Evolutionary conservation across 2,329 filamentous ascomycete species (phyloP).

Genomic region (Pseudogymnoascus sp.): DNA sequence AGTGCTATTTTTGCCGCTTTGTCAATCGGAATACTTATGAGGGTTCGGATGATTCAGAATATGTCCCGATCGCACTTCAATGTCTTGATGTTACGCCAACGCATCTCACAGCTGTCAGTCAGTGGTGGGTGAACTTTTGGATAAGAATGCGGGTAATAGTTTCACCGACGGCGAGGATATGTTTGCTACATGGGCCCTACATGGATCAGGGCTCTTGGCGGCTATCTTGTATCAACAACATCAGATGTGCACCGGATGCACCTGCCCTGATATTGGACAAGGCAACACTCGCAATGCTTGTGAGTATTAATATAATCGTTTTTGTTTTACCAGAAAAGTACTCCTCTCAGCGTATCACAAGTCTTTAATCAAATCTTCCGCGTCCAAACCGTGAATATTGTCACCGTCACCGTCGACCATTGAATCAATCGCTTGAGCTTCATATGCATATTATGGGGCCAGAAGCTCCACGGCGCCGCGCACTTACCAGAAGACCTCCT

Average conservation of each 20-base stretch:
- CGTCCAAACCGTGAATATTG: constrained; percentile 4
- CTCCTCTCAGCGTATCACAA: neutral
- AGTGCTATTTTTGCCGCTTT: neutral
- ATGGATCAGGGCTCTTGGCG: neutral
- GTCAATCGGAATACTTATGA: neutral
- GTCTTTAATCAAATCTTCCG: neutral
- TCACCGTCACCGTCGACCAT: neutral
- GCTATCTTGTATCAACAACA: neutral
- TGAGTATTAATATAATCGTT: constrained; percentile 5
- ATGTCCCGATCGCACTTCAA: neutral
- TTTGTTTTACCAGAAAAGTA: constrained; percentile 2
- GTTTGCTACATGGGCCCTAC: neutral
- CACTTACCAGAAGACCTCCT: neutral
- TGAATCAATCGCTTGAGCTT: neutral
- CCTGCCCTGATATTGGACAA: neutral
- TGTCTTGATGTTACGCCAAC: neutral
- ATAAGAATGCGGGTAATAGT: constrained; percentile 2
- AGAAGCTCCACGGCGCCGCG: neutral
- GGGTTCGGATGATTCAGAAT: neutral
- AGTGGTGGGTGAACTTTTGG: constrained; percentile 4
- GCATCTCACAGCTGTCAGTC: neutral
- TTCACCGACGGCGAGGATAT: neutral
- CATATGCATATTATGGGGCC: neutral
- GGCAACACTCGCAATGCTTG: neutral
- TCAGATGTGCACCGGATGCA: neutral